phyloP scores from a whole-genome alignment of 306 rosid genomes.

The Carpinus fangiana region DNA sequence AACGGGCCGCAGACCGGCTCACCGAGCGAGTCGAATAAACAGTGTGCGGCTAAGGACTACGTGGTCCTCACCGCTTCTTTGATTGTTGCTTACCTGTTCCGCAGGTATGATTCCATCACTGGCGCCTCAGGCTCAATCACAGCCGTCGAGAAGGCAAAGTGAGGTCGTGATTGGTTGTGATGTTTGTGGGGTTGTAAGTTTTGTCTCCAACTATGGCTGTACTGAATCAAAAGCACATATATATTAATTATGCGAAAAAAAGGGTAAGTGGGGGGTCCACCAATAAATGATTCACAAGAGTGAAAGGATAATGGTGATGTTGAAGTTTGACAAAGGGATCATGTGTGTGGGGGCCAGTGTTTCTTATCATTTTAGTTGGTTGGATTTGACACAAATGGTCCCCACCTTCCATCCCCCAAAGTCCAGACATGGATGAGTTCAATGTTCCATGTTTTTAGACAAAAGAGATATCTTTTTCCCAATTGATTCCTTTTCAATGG shows the following conservation, averaged over 20 bases:
- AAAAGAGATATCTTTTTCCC: too few relatives aligned
- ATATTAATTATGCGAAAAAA: background rate
- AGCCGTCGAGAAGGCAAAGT: slow-evolving; percentile 50
- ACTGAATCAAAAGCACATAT: background rate
- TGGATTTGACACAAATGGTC: too few relatives aligned
- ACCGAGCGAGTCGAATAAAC: slow-evolving; percentile 61
- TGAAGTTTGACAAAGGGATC: too few relatives aligned
- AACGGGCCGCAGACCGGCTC: slow-evolving; percentile 84
- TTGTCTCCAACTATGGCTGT: background rate
- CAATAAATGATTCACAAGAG: too few relatives aligned
- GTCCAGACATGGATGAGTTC: background rate
- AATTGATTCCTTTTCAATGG: too few relatives aligned
- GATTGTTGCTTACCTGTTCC: slow-evolving; percentile 57
- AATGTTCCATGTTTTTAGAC: too few relatives aligned
- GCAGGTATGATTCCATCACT: slow-evolving; percentile 68
- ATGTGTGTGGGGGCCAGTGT: too few relatives aligned
- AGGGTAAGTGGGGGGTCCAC: too few relatives aligned
- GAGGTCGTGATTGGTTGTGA: slow-evolving; percentile 17
- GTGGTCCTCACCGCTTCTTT: slow-evolving; percentile 62
- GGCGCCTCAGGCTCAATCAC: slow-evolving; percentile 62
- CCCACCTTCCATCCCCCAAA: background rate
- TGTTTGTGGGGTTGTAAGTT: background rate
- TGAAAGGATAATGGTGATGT: background rate
- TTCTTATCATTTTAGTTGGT: too few relatives aligned
- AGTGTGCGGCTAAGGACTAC: slow-evolving; percentile 75